These are phyloP conservation scores for Pythium monospermum DNA, from an alignment of 352 stramenopile genomes.

Conservation along the genomic window DNA sequence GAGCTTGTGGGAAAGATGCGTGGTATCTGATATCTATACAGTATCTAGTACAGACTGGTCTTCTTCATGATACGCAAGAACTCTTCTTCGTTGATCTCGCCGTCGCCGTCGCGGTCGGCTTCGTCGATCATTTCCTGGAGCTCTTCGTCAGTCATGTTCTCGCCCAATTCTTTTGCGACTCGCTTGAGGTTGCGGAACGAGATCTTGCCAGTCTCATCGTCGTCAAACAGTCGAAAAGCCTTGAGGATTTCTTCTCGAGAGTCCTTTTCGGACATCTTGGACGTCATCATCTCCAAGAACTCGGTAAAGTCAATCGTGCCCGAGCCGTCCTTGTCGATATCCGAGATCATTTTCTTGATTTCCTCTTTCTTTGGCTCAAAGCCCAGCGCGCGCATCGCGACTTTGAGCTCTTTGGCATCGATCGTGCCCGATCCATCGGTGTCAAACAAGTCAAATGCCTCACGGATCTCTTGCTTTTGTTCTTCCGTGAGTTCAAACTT, in stretches of 20 bases:
- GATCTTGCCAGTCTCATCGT: conserved; percentile 97
- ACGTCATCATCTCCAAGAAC: conserved; percentile 98
- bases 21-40: neutral
- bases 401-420: conserved; percentile 94
- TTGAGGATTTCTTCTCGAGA: conserved; percentile 96
- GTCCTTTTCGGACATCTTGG: conserved; percentile 96
- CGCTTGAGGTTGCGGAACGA: conserved; percentile 96
- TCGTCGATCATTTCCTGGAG: conserved; percentile 98
- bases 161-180: conserved; percentile 95
- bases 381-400: conserved; percentile 94
- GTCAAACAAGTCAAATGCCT: conserved; percentile 97
- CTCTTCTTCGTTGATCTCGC: conserved; percentile 95
- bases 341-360: conserved; percentile 96
- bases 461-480: conserved; percentile 94
- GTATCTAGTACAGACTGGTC: conserved; percentile 81
- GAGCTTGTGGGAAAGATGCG: conserved; percentile 2
- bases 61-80: conserved; percentile 98
- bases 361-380: conserved; percentile 98
- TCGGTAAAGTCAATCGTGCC: conserved; percentile 96
- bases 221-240: conserved; percentile 97
- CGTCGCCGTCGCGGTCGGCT: conserved; percentile 93
- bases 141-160: conserved; percentile 97
- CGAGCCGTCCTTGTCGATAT: conserved; percentile 94
- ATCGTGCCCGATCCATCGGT: conserved; percentile 94
- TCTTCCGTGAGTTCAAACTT: conserved; percentile 90